phyloP scores from a whole-genome alignment of 2,329 filamentous ascomycete species.

The Botrytis elliptica region DNA sequence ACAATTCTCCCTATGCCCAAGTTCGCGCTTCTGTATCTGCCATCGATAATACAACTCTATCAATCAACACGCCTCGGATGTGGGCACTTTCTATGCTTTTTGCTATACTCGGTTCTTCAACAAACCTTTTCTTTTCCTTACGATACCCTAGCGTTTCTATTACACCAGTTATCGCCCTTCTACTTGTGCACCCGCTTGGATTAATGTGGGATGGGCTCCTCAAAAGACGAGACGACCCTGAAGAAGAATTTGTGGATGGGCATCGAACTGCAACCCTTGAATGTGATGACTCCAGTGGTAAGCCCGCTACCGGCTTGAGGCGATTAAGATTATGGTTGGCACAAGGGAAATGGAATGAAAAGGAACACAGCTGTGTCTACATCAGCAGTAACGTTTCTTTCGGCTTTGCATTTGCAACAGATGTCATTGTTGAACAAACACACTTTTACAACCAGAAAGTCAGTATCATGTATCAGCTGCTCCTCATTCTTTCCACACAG shows the following conservation, averaged over 20 bases:
- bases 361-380: constrained; percentile 85
- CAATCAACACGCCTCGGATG: constrained; percentile 86
- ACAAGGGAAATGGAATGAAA: constrained; percentile 82
- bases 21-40: constrained; percentile 78
- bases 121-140: constrained; percentile 85
- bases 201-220: constrained; percentile 73
- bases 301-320: constrained; percentile 26
- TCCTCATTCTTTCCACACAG: constrained; percentile 82
- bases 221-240: constrained; percentile 57
- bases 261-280: constrained; percentile 26
- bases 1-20: constrained; percentile 75
- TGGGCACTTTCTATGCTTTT: constrained; percentile 80
- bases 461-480: constrained; percentile 72
- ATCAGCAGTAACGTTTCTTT: constrained; percentile 89
- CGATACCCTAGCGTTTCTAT: constrained; percentile 89
- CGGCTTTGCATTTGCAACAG: constrained; percentile 84
- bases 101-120: constrained; percentile 76
- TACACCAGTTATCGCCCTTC: constrained; percentile 81
- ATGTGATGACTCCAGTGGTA: constrained; percentile 14
- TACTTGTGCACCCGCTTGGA: constrained; percentile 81
- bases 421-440: constrained; percentile 87
- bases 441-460: constrained; percentile 84
- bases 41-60: constrained; percentile 72
- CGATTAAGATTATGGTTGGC: constrained; percentile 70
- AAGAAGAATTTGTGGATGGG: constrained; percentile 58